Conservation (phyloP, 2,329 filamentous ascomycete species). For the Cladobotryum mycophilum region DNA sequence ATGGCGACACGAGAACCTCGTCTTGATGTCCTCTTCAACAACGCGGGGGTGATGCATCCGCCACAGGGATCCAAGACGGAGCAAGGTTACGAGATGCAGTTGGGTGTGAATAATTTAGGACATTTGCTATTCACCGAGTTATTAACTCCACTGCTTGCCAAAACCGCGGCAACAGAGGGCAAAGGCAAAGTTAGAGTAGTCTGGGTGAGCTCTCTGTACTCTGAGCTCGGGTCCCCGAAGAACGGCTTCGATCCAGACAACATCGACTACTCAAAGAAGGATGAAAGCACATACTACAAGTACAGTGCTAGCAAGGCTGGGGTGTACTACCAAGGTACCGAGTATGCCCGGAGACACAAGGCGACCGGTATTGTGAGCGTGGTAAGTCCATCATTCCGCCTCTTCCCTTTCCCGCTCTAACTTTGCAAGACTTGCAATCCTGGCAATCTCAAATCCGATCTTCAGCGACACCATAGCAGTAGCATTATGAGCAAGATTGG, state of each 20-base stretch:
- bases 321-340: slow-evolving; percentile 25
- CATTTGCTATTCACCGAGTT: slow-evolving; percentile 34
- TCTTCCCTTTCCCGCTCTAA: not conserved
- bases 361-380: slow-evolving; percentile 23
- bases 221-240: slow-evolving; percentile 3
- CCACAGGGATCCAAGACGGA: slow-evolving; percentile 23
- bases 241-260: slow-evolving; percentile 4
- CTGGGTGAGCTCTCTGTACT: slow-evolving; percentile 24
- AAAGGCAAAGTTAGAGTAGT: slow-evolving; percentile 23
- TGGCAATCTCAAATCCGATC: slow-evolving; percentile 32
- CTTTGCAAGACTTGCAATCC: slow-evolving; percentile 27
- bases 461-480: slow-evolving; percentile 21
- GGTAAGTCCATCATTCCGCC: slow-evolving; percentile 6
- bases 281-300: slow-evolving; percentile 16
- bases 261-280: slow-evolving; percentile 6
- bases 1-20: slow-evolving; percentile 18
- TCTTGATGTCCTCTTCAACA: slow-evolving; percentile 36
- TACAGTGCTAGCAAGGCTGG: slow-evolving; percentile 25
- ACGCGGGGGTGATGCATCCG: slow-evolving; percentile 36
- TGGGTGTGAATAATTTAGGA: slow-evolving; percentile 36
- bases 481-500: not conserved
- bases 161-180: slow-evolving; percentile 25
- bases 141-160: slow-evolving; percentile 27
- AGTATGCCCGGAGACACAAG: slow-evolving; percentile 23
- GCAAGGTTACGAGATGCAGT: slow-evolving; percentile 31